These are phyloP conservation scores for Tolypocladium sp. DNA, from an alignment of 2,329 filamentous ascomycete species.

Conservation along the genomic window DNA sequence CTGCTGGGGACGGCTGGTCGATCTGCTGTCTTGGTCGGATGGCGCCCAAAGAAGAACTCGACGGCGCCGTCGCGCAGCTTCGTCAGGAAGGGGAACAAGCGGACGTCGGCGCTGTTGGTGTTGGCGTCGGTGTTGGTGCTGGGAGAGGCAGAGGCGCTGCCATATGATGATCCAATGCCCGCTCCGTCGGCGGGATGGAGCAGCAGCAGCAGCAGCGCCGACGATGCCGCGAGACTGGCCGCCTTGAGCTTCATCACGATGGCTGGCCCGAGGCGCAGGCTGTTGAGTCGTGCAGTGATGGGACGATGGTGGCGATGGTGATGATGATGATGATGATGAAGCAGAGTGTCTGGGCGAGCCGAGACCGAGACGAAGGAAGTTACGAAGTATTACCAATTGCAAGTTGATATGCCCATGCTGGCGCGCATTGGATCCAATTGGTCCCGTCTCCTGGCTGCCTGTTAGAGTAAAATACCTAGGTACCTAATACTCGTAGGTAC, in stretches of 20 bases:
- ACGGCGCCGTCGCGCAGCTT: slow-evolving; percentile 41
- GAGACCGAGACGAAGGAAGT: neutral
- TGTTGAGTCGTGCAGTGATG: neutral
- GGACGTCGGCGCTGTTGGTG: slow-evolving; percentile 7
- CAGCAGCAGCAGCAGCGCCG: neutral
- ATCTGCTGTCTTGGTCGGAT: slow-evolving; percentile 20
- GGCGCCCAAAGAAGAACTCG: slow-evolving; percentile 40
- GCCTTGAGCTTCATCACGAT: neutral
- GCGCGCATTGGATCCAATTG: neutral
- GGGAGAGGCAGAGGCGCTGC: neutral
- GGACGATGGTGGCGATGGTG: neutral
- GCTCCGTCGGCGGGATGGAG: neutral
- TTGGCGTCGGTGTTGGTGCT: neutral
- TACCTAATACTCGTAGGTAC: too few relatives aligned
- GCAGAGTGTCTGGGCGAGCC: too few relatives aligned
- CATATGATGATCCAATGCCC: neutral
- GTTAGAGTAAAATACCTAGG: too few relatives aligned
- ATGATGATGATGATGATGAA: neutral
- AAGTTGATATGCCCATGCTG: neutral
- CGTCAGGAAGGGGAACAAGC: slow-evolving; percentile 37
- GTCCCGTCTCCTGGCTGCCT: neutral
- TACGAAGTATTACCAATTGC: neutral
- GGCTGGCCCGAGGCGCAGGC: neutral
- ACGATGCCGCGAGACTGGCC: neutral
- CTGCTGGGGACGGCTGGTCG: slow-evolving; percentile 16